Evolutionary conservation across 257 asterid genomes (phyloP), one percentile per base, ranked within the genome.

Genomic region (Forsythia viridissima): DNA sequence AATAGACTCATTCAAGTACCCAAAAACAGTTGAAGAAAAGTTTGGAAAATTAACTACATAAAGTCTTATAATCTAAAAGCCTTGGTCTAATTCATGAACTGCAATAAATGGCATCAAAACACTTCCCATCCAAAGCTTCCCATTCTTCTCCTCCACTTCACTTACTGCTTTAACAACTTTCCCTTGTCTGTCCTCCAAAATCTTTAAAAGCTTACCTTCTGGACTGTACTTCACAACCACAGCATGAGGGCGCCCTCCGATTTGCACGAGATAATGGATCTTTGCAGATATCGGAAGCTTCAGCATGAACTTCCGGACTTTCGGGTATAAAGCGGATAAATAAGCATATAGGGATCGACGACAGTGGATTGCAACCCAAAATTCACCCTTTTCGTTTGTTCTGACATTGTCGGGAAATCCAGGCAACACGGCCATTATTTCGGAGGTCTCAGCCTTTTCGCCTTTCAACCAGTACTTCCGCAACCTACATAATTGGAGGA

Each of bases 51-150:
- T 61, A 21, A 20, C n/a, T 61, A 24, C 69, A 61, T 9, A 21
- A 21, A n/a, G 15, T 8, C 65, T n/a, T 18, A 1, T 21, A 63
- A 24, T 9, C 39, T 63, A 63, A 63, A 63, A 10, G 0, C 6
- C 71, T 88, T 82, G 78, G 13, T 88, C 87, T 44, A 94, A 81
- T 46, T 89, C 78, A 73, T 92, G 92, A 87, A 94, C 98, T 15
- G 95, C 94, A 21, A 94, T 79, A 70, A 83, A 95, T 21, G 95
- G 85, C 97, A 92, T 93, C 88, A 95, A 80, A 48, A 95, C 99
- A 34, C 97, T 95, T 38, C 98, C 99, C 30, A 95, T 86, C 99
- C 98, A 95, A 74, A 95, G 97, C 88, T 91, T 91, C 74, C 99
- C 97, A 51, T 92, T 93, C 82, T 71, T 91, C 89, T 95, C 99